Conservation (phyloP, 192 early-diverging fungal species). For the Entomortierella beljakovae region DNA sequence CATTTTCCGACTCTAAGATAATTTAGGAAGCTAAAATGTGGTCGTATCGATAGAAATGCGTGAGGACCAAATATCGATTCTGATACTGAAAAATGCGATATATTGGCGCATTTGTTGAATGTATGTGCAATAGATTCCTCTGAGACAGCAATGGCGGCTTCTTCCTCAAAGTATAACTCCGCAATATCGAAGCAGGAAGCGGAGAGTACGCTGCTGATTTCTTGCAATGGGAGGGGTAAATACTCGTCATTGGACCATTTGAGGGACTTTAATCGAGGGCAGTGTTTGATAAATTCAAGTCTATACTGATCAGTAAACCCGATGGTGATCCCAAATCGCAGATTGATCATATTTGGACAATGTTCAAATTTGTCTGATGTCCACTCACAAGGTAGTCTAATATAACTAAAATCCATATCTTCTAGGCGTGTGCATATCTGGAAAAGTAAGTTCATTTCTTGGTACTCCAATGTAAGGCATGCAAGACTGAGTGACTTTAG, state of each 20-base stretch:
- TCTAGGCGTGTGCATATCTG: slow-evolving; percentile 5
- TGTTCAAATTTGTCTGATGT: neutral
- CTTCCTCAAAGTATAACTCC: neutral
- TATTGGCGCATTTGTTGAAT: neutral
- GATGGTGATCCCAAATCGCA: slow-evolving; percentile 1
- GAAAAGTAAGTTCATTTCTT: neutral
- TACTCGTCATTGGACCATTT: neutral
- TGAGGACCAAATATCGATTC: neutral
- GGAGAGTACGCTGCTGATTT: neutral
- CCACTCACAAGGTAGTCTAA: neutral
- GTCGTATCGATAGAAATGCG: slow-evolving; percentile 8
- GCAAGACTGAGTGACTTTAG: too few relatives aligned
- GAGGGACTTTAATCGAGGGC: neutral
- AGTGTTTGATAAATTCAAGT: slow-evolving; percentile 6
- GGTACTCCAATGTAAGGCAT: neutral
- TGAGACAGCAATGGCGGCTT: neutral
- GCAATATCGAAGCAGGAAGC: neutral
- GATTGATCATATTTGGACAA: neutral
- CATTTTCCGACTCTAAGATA: slow-evolving; percentile 7
- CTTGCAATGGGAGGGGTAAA: neutral
- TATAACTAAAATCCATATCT: neutral
- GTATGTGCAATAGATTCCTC: slow-evolving; percentile 1
- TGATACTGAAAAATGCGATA: slow-evolving; percentile 5
- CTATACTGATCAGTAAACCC: neutral
- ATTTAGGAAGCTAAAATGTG: slow-evolving; percentile 9